These are phyloP conservation scores for Periglandula ipomoeae DNA, from an alignment of 2,329 filamentous ascomycete species.

Conservation along the genomic window DNA sequence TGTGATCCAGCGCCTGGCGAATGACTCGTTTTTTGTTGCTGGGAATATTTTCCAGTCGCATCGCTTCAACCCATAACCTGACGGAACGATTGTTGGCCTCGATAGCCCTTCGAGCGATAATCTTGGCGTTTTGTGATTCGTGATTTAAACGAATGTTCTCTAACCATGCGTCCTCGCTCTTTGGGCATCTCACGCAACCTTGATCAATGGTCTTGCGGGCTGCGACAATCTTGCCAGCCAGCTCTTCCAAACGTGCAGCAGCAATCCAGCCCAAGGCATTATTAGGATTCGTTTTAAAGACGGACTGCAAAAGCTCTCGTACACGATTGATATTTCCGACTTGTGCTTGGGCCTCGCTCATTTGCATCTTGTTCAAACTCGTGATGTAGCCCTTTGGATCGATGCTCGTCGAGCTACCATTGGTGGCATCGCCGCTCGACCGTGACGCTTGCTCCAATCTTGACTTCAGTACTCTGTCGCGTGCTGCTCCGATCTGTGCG, in stretches of 20 bases:
- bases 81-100: slow-evolving; percentile 86
- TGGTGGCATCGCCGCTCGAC: slow-evolving; percentile 53
- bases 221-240: slow-evolving; percentile 83
- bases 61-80: slow-evolving; percentile 87
- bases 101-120: slow-evolving; percentile 89
- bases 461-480: slow-evolving; percentile 94
- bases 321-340: slow-evolving; percentile 95
- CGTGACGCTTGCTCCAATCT: slow-evolving; percentile 81
- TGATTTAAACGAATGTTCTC: slow-evolving; percentile 86
- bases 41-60: slow-evolving; percentile 77
- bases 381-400: slow-evolving; percentile 96
- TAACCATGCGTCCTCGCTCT: slow-evolving; percentile 91
- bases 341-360: slow-evolving; percentile 70
- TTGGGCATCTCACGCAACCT: slow-evolving; percentile 84
- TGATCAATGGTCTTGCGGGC: slow-evolving; percentile 81
- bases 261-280: slow-evolving; percentile 96
- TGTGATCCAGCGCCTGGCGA: slow-evolving; percentile 81
- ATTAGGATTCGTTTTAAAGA: slow-evolving; percentile 92
- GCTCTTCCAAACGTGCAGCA: slow-evolving; percentile 81
- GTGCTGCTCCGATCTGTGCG: slow-evolving; percentile 89
- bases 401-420: slow-evolving; percentile 80
- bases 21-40: slow-evolving; percentile 88
- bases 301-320: slow-evolving; percentile 84
- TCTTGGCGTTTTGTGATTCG: slow-evolving; percentile 84
- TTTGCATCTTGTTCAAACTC: slow-evolving; percentile 72